Base-by-base conservation (phyloP, 208 protist species). In the Angomonas deanei region DNA sequence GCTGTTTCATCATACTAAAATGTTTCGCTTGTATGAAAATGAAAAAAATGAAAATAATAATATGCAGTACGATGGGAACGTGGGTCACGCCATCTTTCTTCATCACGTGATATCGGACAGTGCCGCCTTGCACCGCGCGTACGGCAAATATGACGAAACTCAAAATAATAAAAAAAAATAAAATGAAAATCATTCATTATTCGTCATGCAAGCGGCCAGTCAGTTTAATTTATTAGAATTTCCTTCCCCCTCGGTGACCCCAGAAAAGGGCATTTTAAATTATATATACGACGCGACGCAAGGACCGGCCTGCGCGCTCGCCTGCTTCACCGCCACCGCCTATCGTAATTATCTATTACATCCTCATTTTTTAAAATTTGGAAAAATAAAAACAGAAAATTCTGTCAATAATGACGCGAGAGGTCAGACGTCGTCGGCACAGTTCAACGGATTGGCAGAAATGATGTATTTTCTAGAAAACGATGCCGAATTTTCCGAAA, bases 151-250 rank as follows among this genome's bases (percentile, higher is more conserved):
- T n/a, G n/a, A n/a, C n/a, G n/a, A n/a, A n/a, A n/a, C 36, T 42
- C 36, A 42, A n/a, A 42, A 42, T 42, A 42, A 42, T 42, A 42
- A 42, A n/a, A 42, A n/a, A n/a, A 42, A 42, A n/a, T n/a, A 42
- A n/a, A 42, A 42, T 42, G 15, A 42, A n/a, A 42, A 42, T 42
- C 8, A 15, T 8, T 42, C 8, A n/a, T 42, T 8, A n/a, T 42
- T 42, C 15, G 11, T 42, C 15, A 8, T 78, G 28, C 72, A 83
- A 58, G 79, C 68, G 2, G 79, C 79, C 0, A 84, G 78, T 17
- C 76, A 86, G 54, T 86, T 86, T 46, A 86, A 86, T 49, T 74
- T 82, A 19, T 59, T 86, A 17, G 79, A 86, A 60, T 77, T 83
- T 32, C 23, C 62, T 19, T 28, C 23, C 21, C 13, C 61, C 1